phyloP scores from a whole-genome alignment of 768 basidiomycete genomes.

The Agaricus subrufescens region DNA sequence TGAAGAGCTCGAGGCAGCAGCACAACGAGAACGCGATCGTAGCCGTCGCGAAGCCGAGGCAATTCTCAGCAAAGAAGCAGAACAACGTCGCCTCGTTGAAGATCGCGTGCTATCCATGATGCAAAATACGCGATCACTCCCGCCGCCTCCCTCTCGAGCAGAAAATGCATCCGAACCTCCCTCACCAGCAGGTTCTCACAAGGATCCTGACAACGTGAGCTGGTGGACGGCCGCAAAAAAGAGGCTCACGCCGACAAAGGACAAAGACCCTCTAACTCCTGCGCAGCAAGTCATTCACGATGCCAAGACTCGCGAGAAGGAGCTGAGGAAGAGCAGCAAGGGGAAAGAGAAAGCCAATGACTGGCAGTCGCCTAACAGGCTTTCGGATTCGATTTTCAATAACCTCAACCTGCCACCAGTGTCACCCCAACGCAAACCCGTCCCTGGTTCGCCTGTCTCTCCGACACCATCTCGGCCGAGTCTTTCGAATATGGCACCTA shows the following conservation, averaged over 20 bases:
- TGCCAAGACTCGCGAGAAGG: slow-evolving; percentile 60
- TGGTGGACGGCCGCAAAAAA: slow-evolving; percentile 81
- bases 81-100: slow-evolving; percentile 63
- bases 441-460: slow-evolving; percentile 53
- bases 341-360: slow-evolving; percentile 45
- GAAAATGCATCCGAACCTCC: slow-evolving; percentile 53
- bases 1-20: slow-evolving; percentile 79
- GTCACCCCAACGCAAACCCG: slow-evolving; percentile 41
- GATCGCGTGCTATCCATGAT: slow-evolving; percentile 77
- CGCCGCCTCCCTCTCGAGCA: slow-evolving; percentile 59
- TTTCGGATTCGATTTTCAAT: slow-evolving; percentile 52
- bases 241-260: slow-evolving; percentile 74
- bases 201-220: slow-evolving; percentile 53
- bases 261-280: slow-evolving; percentile 69
- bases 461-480: slow-evolving; percentile 59
- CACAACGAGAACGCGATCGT: slow-evolving; percentile 68
- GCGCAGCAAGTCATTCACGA: slow-evolving; percentile 81
- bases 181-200: slow-evolving; percentile 63
- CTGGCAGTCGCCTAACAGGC: slow-evolving; percentile 49
- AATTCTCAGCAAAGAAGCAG: slow-evolving; percentile 68
- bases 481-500: slow-evolving; percentile 43
- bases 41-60: slow-evolving; percentile 75
- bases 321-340: slow-evolving; percentile 48
- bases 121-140: slow-evolving; percentile 40
- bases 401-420: slow-evolving; percentile 48